Evolutionary conservation across 202 grass and related monocot genomes (phyloP), one percentile per base, ranked within the genome.

Genomic region (Hordeum pubiflorum): DNA sequence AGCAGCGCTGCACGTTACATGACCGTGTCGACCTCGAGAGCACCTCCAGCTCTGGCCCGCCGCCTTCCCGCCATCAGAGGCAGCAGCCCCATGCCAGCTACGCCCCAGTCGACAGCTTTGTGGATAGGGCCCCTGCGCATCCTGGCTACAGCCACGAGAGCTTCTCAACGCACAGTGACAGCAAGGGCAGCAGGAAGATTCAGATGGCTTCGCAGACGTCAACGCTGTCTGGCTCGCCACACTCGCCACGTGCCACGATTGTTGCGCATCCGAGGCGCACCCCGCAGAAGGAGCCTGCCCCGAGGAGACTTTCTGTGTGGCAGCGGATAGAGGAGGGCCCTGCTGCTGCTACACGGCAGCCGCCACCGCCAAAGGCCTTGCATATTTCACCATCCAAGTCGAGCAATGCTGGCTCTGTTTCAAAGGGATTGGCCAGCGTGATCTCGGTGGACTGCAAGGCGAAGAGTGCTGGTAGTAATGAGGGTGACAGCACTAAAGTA

Each of bases 271-370:
- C 71, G 1, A 90, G 91, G 54, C 60, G 36, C 13, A 54, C 61
- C 50, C 69, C 79, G 1, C 90, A 92, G 85, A 94, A 89, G 78
- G 75, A 40, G 2, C 9, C 62, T 1, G 77, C 88, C 36, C 81
- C 89, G 36, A 69, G 77, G 2, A 99, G 90, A 59, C 55, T 95
- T 13, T 95, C 92, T 85, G 96, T 95, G n/a, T 99, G 96, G 96
- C 86, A 88, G 61, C 84, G 96, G 50, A 93, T 99, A 20, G 92
- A 95, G 72, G 90, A 95, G 76, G 89, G 87, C 33, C 82, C 90
- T 15, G 33, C 85, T 93, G 76, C 94, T 93, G 76, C 94, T 82
- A 43, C 61, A 1, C 21, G 9, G 7, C 61, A 69, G 44, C 22
- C 59, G 31, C 61, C 62, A 14, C 48, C 48, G 17, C 62, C 62